Percentiles rank a stretch among this genome's conserved stretches.
Evolutionary conservation across 306 rosid species (phyloP).

Genomic region (Arachis hypogaea): DNA sequence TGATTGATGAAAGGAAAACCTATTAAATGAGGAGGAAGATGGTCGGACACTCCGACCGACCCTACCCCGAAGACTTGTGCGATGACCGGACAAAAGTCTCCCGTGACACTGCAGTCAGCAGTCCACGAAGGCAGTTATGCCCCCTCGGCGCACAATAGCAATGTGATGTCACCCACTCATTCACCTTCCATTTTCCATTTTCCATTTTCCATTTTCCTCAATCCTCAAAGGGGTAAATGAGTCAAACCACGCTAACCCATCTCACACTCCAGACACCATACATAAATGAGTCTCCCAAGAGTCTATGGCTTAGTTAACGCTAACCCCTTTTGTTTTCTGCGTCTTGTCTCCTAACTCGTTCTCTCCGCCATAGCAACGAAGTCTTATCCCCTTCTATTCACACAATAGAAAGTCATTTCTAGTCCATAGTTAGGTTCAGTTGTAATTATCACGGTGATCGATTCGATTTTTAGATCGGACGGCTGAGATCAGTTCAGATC

Average conservation of each 20-base stretch:
- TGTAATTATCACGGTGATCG: not conserved
- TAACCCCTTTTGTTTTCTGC: not conserved
- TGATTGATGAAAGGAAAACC: too few species aligned
- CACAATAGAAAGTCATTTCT: too few species aligned
- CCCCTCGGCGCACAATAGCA: not conserved
- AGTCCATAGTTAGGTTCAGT: not conserved
- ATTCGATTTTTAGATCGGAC: not conserved
- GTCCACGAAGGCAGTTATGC: too few species aligned
- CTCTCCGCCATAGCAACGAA: not conserved
- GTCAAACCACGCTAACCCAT: not conserved
- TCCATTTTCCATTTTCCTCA: not conserved
- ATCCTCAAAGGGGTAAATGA: not conserved
- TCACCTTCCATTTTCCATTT: not conserved
- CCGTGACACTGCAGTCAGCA: too few species aligned
- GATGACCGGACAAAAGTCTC: not conserved
- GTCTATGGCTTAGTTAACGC: not conserved
- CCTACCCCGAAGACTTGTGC: too few species aligned
- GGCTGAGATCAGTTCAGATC: not conserved
- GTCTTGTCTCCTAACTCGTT: not conserved
- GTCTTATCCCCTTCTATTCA: too few species aligned
- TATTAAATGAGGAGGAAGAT: too few species aligned
- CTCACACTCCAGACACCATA: not conserved
- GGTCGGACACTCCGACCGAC: too few species aligned
- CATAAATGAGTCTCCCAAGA: not conserved
- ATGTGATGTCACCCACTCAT: not conserved